A percentile compares a stretch with the other conserved stretches of the same genome.
phyloP scores from a whole-genome alignment of 257 asterid species.

The Leptodermis oblonga region DNA sequence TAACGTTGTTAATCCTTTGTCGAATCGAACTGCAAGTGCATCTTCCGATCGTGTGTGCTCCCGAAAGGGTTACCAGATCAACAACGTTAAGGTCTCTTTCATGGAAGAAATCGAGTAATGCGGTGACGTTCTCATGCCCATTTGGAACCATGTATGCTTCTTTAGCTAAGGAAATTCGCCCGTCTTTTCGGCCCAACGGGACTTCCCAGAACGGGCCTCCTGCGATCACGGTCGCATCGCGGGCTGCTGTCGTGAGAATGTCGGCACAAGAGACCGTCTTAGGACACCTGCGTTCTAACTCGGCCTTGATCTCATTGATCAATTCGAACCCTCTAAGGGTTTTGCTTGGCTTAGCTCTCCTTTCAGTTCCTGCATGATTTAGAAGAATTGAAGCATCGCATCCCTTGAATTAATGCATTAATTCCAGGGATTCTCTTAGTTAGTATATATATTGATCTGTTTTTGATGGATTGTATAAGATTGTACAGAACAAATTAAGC shows the following conservation, averaged over 20 bases:
- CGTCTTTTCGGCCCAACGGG: constrained; percentile 58
- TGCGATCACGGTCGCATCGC: constrained; percentile 48
- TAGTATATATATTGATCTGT: too few species aligned
- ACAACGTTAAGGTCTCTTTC: constrained; percentile 45
- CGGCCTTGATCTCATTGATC: constrained; percentile 45
- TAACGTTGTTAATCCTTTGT: not conserved
- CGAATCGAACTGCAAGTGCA: not conserved
- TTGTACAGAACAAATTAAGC: not conserved
- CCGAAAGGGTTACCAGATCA: constrained; percentile 50
- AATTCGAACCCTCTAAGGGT: constrained; percentile 44
- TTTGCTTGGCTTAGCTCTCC: constrained; percentile 38
- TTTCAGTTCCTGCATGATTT: constrained; percentile 46
- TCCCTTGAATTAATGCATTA: constrained; percentile 33
- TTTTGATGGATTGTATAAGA: too few species aligned
- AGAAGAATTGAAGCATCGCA: constrained; percentile 60
- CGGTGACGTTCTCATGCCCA: constrained; percentile 49
- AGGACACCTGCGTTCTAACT: constrained; percentile 48
- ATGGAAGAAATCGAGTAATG: constrained; percentile 45
- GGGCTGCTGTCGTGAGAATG: constrained; percentile 47
- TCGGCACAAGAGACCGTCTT: constrained; percentile 59
- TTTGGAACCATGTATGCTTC: constrained; percentile 40
- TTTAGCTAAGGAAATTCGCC: constrained; percentile 27
- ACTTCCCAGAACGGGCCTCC: constrained; percentile 61
- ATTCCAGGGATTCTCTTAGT: not conserved
- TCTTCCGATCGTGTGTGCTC: constrained; percentile 5